Conservation (phyloP, 2,329 filamentous ascomycete genomes). For the Madurella fahalii region DNA sequence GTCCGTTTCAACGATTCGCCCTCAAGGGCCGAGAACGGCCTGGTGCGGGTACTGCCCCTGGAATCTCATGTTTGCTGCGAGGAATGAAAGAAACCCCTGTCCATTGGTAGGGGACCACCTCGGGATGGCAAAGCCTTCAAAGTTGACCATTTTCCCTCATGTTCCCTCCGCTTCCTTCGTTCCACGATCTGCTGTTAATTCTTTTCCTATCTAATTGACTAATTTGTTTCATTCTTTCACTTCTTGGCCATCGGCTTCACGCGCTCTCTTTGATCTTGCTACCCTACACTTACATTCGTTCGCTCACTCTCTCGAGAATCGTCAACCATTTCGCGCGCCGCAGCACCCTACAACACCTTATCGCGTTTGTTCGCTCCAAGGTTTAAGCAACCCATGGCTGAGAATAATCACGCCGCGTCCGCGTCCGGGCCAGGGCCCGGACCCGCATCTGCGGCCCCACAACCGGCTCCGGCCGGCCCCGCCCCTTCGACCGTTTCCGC, state of each 20-base stretch:
- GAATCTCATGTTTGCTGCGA: background rate
- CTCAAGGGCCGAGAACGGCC: slow-evolving; percentile 3
- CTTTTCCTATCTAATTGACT: background rate
- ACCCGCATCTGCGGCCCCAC: background rate
- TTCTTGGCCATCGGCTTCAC: no score
- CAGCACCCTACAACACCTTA: background rate
- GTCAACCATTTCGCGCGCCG: background rate
- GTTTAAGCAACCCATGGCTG: slow-evolving; percentile 1
- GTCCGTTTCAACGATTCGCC: slow-evolving; percentile 4
- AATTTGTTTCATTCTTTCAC: no score
- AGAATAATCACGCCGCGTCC: slow-evolving; percentile 1
- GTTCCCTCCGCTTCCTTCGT: background rate
- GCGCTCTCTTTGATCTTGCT: no score
- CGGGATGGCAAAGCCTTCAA: background rate
- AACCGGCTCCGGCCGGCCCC: background rate
- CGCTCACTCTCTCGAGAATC: no score
- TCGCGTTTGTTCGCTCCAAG: background rate
- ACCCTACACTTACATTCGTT: no score
- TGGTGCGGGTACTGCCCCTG: slow-evolving; percentile 1
- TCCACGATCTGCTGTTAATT: background rate
- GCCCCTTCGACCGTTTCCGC: background rate
- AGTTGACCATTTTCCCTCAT: background rate
- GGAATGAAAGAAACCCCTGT: background rate
- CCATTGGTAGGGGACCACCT: slow-evolving; percentile 4
- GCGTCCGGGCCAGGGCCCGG: background rate